Conservation (phyloP, 2,329 filamentous ascomycete species). For the Fusarium chlamydosporum region DNA sequence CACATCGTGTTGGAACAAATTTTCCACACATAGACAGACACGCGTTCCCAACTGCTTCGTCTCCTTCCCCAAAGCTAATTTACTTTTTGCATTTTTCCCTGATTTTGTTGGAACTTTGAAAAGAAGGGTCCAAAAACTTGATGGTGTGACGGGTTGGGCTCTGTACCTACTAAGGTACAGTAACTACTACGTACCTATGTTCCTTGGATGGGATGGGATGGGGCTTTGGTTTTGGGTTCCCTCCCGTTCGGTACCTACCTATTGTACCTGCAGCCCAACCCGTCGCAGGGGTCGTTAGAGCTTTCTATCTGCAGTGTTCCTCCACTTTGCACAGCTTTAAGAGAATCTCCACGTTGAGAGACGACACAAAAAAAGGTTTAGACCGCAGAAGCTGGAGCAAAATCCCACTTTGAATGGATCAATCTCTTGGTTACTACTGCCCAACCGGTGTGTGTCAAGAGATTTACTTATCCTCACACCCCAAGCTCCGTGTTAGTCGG, state of each 20-base stretch:
- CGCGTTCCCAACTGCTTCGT: constrained; percentile 17
- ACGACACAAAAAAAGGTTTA: constrained; percentile 20
- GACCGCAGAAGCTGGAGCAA: constrained; percentile 14
- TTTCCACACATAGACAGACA: constrained; percentile 7
- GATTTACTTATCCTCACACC: constrained; percentile 25
- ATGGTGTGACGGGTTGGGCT: constrained; percentile 41
- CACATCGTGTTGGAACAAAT: constrained; percentile 14
- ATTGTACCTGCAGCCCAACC: constrained; percentile 39
- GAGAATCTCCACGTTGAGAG: constrained; percentile 24
- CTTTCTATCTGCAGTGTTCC: constrained; percentile 24
- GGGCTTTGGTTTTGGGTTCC: constrained; percentile 43
- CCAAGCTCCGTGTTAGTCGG: constrained; percentile 16
- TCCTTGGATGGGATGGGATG: constrained; percentile 14
- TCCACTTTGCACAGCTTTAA: constrained; percentile 28
- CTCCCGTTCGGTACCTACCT: constrained; percentile 47
- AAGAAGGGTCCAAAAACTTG: constrained; percentile 30
- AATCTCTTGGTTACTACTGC: constrained; percentile 1
- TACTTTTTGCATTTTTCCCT: constrained; percentile 21
- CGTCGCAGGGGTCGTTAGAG: constrained; percentile 36
- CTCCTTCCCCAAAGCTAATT: constrained; percentile 7
- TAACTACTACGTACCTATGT: no score
- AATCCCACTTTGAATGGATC: constrained; percentile 31
- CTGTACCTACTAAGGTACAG: constrained; percentile 4
- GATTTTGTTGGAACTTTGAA: constrained; percentile 20
- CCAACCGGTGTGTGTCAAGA: constrained; percentile 20